Conservation (phyloP, 1,284 basidiomycete species). For the Leccinum proliferum region DNA sequence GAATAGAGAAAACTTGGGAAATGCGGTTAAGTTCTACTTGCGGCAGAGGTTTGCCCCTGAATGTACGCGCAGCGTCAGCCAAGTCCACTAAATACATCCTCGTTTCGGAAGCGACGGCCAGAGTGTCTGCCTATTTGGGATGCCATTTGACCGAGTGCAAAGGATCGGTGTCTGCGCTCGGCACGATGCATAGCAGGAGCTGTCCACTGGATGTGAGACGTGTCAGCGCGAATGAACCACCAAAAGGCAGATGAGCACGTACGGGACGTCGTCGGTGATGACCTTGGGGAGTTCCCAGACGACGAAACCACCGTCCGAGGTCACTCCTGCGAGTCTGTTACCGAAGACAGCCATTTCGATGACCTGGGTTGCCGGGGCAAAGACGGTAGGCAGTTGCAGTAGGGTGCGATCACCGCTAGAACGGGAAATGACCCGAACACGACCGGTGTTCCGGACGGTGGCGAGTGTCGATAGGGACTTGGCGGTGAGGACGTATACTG, state of each 20-base stretch:
- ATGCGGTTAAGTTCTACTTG: conserved; percentile 63
- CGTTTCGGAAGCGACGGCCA: conserved; percentile 71
- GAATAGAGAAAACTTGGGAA: conserved; percentile 56
- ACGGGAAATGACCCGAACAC: conserved; percentile 78
- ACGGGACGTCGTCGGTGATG: conserved; percentile 81
- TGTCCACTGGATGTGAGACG: conserved; percentile 43
- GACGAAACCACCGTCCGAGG: conserved; percentile 79
- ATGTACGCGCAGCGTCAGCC: conserved; percentile 47
- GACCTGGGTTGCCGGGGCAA: conserved; percentile 57
- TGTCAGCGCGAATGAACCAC: conserved; percentile 8
- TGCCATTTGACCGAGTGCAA: conserved; percentile 82
- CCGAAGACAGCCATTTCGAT: conserved; percentile 79
- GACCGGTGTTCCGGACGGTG: conserved; percentile 36
- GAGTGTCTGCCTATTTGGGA: conserved; percentile 65
- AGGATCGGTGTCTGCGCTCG: conserved; percentile 51
- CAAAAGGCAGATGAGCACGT: conserved; percentile 30
- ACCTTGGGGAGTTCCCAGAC: conserved; percentile 78
- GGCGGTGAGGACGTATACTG: too few relatives aligned
- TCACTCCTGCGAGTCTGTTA: conserved; percentile 77
- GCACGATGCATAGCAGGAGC: conserved; percentile 64
- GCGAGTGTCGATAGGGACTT: too few relatives aligned
- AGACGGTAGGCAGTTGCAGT: conserved; percentile 64
- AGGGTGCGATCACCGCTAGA: conserved; percentile 81
- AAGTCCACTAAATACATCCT: conserved; percentile 72
- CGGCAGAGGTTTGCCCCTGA: conserved; percentile 56